Evolutionary conservation across 2,329 filamentous ascomycete species (phyloP).

Genomic region (Talaromyces sp.): DNA sequence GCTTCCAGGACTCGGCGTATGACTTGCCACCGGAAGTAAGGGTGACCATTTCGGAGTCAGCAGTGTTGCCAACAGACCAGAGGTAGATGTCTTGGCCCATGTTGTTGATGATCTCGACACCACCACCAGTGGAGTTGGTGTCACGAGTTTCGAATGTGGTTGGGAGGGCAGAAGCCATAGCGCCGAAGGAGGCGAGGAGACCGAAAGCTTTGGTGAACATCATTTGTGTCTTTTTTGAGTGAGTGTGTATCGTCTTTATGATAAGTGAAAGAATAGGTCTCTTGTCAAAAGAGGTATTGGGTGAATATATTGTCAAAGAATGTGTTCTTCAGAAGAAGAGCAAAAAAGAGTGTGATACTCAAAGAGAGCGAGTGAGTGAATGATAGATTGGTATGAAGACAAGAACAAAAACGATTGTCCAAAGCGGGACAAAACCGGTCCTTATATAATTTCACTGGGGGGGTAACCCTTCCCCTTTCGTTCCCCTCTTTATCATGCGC

Average conservation of each 20-base stretch:
- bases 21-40: conserved; percentile 27
- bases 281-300: background rate
- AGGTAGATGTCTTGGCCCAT: conserved; percentile 32
- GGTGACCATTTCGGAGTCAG: conserved; percentile 28
- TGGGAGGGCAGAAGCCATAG: conserved; percentile 28
- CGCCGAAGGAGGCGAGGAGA: conserved; percentile 20
- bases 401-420: background rate
- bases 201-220: conserved; percentile 32
- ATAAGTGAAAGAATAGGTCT: background rate
- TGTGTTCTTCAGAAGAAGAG: background rate
- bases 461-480: background rate
- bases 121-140: conserved; percentile 18
- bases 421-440: background rate
- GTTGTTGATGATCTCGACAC: conserved; percentile 36
- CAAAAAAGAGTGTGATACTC: background rate
- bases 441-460: conserved; percentile 5
- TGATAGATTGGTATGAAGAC: conserved; percentile 1
- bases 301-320: background rate
- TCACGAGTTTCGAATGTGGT: conserved; percentile 6
- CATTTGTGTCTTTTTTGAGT: conserved; percentile 18
- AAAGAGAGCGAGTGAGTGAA: background rate
- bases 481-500: background rate
- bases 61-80: conserved; percentile 34
- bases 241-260: background rate
- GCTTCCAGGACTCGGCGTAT: conserved; percentile 30